Conservation (phyloP, 768 basidiomycete species). For the Rhizopogon vesiculosus region DNA sequence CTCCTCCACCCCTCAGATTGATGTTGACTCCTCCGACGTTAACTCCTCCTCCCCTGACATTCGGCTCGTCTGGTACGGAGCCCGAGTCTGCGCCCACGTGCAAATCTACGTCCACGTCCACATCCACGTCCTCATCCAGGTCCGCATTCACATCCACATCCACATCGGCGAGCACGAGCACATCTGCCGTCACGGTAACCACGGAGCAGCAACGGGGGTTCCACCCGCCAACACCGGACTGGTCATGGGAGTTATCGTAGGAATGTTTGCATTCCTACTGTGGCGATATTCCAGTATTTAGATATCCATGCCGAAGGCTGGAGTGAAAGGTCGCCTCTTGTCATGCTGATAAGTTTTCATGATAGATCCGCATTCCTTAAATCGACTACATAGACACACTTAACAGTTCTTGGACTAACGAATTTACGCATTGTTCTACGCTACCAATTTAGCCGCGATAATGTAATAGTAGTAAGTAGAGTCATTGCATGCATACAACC, state of each 20-base stretch:
- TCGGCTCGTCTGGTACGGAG: not conserved
- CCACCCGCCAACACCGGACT: not conserved
- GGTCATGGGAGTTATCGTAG: conserved; percentile 2
- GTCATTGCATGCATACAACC: not conserved
- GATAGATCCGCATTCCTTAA: too few species aligned
- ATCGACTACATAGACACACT: too few species aligned
- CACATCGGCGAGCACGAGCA: not conserved
- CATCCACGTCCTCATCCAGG: too few species aligned
- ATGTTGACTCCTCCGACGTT: not conserved
- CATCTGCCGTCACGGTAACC: not conserved
- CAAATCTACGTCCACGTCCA: not conserved
- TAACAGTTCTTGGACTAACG: not conserved
- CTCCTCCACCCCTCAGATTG: not conserved
- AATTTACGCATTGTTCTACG: not conserved
- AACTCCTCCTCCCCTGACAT: not conserved
- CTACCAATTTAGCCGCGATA: not conserved
- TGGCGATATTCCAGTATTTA: not conserved
- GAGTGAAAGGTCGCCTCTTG: too few species aligned
- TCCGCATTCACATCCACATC: not conserved
- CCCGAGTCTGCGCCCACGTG: too few species aligned
- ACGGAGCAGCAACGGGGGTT: not conserved
- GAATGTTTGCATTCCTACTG: not conserved
- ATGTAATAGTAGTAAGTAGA: not conserved
- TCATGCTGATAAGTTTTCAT: too few species aligned
- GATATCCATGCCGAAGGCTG: not conserved